Evolutionary conservation across 495 filamentous ascomycete genomes (phyloP).

Genomic region (Penicillium maclennaniae): DNA sequence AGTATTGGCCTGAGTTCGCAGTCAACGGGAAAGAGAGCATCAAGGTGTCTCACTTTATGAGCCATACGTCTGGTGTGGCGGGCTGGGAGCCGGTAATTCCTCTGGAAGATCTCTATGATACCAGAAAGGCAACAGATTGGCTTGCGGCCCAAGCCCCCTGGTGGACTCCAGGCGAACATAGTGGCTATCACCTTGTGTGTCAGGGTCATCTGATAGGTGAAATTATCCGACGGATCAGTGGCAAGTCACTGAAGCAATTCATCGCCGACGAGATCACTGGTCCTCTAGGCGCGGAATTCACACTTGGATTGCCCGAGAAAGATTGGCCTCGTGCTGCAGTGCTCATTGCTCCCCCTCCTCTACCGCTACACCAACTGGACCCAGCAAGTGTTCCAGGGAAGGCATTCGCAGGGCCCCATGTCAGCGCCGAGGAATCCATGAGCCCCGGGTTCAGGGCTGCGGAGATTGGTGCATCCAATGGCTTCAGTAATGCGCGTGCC

Average conservation of each 20-base stretch:
- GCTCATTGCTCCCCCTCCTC: slow-evolving; percentile 14
- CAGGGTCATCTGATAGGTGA: slow-evolving; percentile 42
- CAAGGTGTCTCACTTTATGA: slow-evolving; percentile 39
- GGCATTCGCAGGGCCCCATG: slow-evolving; percentile 10
- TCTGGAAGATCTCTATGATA: slow-evolving; percentile 28
- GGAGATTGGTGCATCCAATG: slow-evolving; percentile 28
- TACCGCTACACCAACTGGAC: not conserved
- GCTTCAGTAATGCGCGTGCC: slow-evolving; percentile 34
- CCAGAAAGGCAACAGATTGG: slow-evolving; percentile 20
- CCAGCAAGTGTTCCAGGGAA: slow-evolving; percentile 12
- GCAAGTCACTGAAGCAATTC: slow-evolving; percentile 37
- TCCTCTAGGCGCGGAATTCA: slow-evolving; percentile 40
- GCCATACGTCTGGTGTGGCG: slow-evolving; percentile 35
- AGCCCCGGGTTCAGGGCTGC: slow-evolving; percentile 20
- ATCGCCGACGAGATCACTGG: slow-evolving; percentile 37
- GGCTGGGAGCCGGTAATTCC: slow-evolving; percentile 33
- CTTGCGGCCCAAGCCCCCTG: slow-evolving; percentile 40
- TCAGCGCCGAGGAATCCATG: not conserved
- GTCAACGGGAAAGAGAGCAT: slow-evolving; percentile 39
- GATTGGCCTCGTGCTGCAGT: slow-evolving; percentile 30
- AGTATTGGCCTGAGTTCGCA: slow-evolving; percentile 47
- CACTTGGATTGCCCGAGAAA: slow-evolving; percentile 30
- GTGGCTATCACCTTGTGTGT: slow-evolving; percentile 36
- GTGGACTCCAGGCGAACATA: slow-evolving; percentile 39
- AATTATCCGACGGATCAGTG: slow-evolving; percentile 34